Base-by-base conservation (phyloP, 106 monocot genomes). In the Acorus calamus region DNA sequence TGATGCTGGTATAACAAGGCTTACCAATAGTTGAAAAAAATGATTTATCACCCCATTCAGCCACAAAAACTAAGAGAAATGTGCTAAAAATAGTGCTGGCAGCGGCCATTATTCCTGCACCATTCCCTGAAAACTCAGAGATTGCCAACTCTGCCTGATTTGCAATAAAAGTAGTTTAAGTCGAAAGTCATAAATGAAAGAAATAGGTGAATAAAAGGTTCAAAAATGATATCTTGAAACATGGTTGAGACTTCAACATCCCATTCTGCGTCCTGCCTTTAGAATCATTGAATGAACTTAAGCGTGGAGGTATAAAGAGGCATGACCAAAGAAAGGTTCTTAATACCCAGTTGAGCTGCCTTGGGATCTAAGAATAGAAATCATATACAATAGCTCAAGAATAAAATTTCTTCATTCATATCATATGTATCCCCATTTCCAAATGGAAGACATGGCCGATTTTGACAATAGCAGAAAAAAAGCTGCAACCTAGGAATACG, bases 1-100 rank as follows among this genome's bases (percentile, higher is more conserved):
- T 28, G 28, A 28, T 28, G 28, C 28, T 46, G 14, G 45, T 47
- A 49, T 4, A 59, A 59, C 28, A 14, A 8, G 55, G 50, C 54
- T 56, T 63, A 91, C 96, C 90, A 72, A 91, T 88, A 6, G 96
- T 96, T 41, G 96, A 96, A 70, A 96, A 96, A 73, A 96, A 96
- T 3, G 96, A 96, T 83, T 91, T 96, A 73, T 96, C 96, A 56
- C 96, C 96, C 96, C 96, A 96, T 83, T 96, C 96, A 68, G 96
- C 96, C 56, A 96, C 82, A 85, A 96, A 96, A 53, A 96, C 96
- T 68, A 96, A 70, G 10, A 83, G 46, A 58, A 96, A 96, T 57
- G 96, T 96, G 74, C 96, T 96, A 42, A 91, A 62, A 4, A 81
- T 69, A 55, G 96, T 96, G 61, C 56, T 88, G 56, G 94, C 79